These are phyloP conservation scores for Cyberlindnera veronae DNA, from an alignment of 805 yeast species.

Conservation along the genomic window DNA sequence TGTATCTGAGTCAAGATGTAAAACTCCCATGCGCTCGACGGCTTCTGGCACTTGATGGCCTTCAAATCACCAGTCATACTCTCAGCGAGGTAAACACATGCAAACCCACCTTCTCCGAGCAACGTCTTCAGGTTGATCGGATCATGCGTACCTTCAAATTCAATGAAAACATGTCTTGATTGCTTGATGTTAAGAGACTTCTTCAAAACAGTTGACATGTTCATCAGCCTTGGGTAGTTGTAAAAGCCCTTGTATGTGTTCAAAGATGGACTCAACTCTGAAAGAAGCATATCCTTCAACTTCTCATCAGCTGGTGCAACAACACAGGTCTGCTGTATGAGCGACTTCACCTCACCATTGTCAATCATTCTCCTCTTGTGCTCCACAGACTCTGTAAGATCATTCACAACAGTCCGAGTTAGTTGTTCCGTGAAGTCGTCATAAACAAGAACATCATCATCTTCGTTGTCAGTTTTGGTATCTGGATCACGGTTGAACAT, in stretches of 20 bases:
- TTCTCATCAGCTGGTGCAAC: constrained; percentile 45
- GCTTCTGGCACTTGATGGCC: constrained; percentile 73
- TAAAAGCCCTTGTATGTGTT: constrained; percentile 30
- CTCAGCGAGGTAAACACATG: constrained; percentile 71
- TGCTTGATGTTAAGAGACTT: constrained; percentile 33
- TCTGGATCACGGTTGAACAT: constrained; percentile 60
- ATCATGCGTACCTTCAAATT: constrained; percentile 40
- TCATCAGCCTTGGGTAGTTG: constrained; percentile 30
- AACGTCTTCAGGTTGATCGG: constrained; percentile 47
- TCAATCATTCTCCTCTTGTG: constrained; percentile 4
- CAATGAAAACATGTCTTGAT: constrained; percentile 37
- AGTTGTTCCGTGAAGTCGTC: constrained; percentile 36
- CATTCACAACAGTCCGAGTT: constrained; percentile 30
- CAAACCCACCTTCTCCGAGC: constrained; percentile 81
- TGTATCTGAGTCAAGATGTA: constrained; percentile 63
- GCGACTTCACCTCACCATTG: constrained; percentile 1
- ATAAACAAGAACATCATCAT: constrained; percentile 20
- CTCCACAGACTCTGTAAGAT: constrained; percentile 31
- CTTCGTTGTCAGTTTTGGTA: constrained; percentile 20
- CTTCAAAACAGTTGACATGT: constrained; percentile 34
- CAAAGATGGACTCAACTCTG: constrained; percentile 36
- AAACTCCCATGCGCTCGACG: constrained; percentile 77
- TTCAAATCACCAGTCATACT: constrained; percentile 47
- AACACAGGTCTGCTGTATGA: constrained; percentile 16
- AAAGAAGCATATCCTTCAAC: constrained; percentile 37